Percentiles rank a stretch among this genome's conserved stretches.
phyloP scores from a whole-genome alignment of 768 basidiomycete genomes.

The Rhodocollybia butyracea region DNA sequence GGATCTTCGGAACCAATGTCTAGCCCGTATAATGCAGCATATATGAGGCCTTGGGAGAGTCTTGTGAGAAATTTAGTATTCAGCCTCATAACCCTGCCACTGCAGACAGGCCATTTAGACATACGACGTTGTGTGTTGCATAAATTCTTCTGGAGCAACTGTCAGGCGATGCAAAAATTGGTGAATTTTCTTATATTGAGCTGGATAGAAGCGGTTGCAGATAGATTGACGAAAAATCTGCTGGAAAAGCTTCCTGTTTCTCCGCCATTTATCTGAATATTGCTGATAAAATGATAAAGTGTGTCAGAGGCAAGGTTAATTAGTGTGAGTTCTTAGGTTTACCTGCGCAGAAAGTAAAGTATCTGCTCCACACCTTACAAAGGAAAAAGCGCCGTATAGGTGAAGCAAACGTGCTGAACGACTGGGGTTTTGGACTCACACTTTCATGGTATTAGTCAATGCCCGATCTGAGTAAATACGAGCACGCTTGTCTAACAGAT shows the following conservation, averaged over 20 bases:
- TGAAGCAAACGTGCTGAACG: not conserved
- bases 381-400: not conserved
- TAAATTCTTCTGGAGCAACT: not conserved
- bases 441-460: not conserved
- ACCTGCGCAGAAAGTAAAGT: not conserved
- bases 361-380: not conserved
- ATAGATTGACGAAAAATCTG: not conserved
- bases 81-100: not conserved
- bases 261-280: not conserved
- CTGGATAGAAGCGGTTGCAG: not conserved
- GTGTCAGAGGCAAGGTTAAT: not conserved
- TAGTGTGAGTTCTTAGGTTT: not conserved
- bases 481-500: constrained; percentile 33
- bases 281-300: not conserved
- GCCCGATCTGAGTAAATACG: constrained; percentile 28
- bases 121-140: not conserved
- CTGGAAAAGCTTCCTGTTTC: not conserved
- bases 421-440: too few relatives aligned
- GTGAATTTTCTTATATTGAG: not conserved
- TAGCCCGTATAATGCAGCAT: constrained; percentile 31
- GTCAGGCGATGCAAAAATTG: not conserved
- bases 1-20: constrained; percentile 20
- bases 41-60: constrained; percentile 24
- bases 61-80: not conserved
- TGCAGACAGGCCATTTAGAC: not conserved